Evolutionary conservation across 108 stramenopile species (phyloP).

Genomic region (Nannochloropsis salina): DNA sequence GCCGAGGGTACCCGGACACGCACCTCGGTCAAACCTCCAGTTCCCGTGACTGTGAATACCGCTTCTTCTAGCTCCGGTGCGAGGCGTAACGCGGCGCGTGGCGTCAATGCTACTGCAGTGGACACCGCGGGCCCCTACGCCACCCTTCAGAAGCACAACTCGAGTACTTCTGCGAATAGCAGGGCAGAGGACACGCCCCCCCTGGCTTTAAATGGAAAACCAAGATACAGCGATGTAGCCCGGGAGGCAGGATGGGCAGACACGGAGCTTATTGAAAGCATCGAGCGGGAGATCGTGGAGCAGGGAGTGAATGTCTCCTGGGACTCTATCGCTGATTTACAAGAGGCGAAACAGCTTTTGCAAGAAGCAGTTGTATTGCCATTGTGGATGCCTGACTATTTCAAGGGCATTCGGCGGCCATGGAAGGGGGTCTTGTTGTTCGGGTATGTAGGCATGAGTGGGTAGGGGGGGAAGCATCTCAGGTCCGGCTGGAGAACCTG

Average conservation of each 20-base stretch:
- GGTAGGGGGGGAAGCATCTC: not conserved
- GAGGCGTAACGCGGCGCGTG: not conserved
- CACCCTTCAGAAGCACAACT: not conserved
- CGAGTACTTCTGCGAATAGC: not conserved
- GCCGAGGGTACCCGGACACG: not conserved
- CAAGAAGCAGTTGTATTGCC: constrained; percentile 89
- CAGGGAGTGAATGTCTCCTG: constrained; percentile 41
- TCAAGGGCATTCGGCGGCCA: constrained; percentile 70
- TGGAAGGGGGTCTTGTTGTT: constrained; percentile 75
- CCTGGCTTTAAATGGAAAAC: not conserved
- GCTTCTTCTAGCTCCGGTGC: not conserved
- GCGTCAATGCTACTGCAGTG: not conserved
- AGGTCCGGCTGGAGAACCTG: not conserved
- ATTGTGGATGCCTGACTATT: constrained; percentile 80
- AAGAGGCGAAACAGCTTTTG: constrained; percentile 71
- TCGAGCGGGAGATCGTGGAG: constrained; percentile 57
- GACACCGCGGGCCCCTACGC: not conserved
- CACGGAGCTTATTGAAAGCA: constrained; percentile 44
- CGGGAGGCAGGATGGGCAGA: constrained; percentile 53
- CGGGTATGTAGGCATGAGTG: constrained; percentile 57
- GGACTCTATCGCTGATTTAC: constrained; percentile 53
- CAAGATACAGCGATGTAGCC: constrained; percentile 48
- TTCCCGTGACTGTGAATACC: not conserved
- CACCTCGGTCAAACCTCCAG: not conserved
- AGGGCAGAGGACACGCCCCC: not conserved